Base-by-base conservation (phyloP, 2,329 filamentous ascomycete species). In the Acephala macrosclerotiorum region DNA sequence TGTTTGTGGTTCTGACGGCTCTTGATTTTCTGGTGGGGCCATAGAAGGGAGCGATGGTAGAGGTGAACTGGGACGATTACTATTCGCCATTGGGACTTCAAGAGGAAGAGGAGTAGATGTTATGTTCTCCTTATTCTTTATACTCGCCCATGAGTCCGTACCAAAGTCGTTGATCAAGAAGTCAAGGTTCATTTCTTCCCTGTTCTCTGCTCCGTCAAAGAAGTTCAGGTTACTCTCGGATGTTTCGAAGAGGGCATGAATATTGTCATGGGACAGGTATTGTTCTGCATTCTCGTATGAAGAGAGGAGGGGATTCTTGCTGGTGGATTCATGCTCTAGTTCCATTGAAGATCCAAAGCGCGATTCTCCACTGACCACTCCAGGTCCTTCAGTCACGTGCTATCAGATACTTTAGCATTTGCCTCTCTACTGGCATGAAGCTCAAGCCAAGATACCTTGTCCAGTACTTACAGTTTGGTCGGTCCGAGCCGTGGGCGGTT, bases 161-260 rank as follows among this genome's bases (percentile, higher is more conserved):
- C 49, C 16, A 16, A 55, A 55, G 22, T 55, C 49, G 26, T 6
- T 55, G 49, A 55, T 22, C 26, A 55, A 22, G 22, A 55, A 55
- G 49, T 55, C 49, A 14, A 55, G 22, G 26, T 55, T 55, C 49
- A 55, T 55, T 55, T 16, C 49, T 22, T 55, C 49, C 26, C 20
- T 22, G 22, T 22, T 55, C 16, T 29, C 49, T 22, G 49, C 14
- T 55, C 49, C 49, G 3, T 55, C 49, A 26, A 55, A 55, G 22
- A 55, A 55, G n/a, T n/a, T n/a, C n/a, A n/a, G n/a, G 29, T 26
- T 55, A 22, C 26, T 22, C 49, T 55, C 49, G 49, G 49, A 22
- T 22, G 49, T 29, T 16, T 6, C 20, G 6, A 55, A 16, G 20
- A 55, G 49, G 16, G 49, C 3, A 4, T 55, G 49, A 26, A 14